phyloP scores from a whole-genome alignment of 164 flowering plant species.

The Litsea cubeba region DNA sequence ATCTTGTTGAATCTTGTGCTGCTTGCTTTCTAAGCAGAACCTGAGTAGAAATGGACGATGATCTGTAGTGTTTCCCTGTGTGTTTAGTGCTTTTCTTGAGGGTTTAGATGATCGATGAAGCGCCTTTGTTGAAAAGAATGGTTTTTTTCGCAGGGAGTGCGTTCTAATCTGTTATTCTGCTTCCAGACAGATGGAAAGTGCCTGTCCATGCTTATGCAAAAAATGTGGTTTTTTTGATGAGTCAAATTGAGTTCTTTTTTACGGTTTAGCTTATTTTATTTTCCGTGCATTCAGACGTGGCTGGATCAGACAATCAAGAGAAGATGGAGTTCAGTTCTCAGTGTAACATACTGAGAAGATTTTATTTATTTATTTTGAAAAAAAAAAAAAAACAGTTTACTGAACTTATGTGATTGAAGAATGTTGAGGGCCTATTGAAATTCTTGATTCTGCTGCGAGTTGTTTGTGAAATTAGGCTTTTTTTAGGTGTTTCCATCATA shows the following conservation, averaged over 20 bases:
- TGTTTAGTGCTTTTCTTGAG: background rate
- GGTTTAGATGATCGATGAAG: no score
- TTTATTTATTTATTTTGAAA: background rate
- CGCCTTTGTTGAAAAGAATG: no score
- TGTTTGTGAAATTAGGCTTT: background rate
- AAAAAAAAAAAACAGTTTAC: background rate
- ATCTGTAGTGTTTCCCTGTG: background rate
- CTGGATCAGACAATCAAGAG: constrained; percentile 8
- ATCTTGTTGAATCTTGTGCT: background rate
- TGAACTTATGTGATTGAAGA: background rate
- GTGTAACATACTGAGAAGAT: background rate
- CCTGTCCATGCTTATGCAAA: background rate
- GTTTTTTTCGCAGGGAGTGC: no score
- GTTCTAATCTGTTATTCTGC: background rate
- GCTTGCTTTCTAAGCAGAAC: background rate
- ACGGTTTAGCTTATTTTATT: background rate
- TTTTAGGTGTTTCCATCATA: no score
- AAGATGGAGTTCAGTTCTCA: constrained; percentile 5
- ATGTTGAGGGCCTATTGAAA: background rate
- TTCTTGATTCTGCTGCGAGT: background rate
- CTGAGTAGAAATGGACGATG: no score
- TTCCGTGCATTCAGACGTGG: background rate
- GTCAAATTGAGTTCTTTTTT: background rate
- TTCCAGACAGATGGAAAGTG: background rate
- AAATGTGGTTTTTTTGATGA: background rate